Conservation (phyloP, 495 filamentous ascomycete species). For the Daldinia caldariorum region DNA sequence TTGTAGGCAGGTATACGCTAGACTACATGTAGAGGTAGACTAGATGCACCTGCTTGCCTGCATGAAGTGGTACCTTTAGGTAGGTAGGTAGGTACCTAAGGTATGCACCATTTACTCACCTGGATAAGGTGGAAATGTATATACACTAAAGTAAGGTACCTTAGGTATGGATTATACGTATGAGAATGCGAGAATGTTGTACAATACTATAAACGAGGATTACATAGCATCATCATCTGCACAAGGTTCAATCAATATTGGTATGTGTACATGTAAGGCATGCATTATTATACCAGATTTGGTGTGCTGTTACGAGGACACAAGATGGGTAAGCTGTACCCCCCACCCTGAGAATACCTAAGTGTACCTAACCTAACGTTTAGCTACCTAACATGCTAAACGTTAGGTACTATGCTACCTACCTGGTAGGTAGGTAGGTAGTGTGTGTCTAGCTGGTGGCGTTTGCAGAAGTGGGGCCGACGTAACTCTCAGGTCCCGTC, state of each 20-base stretch:
- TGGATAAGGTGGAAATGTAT: constrained; percentile 3
- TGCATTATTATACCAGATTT: constrained; percentile 14
- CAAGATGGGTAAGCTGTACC: not conserved
- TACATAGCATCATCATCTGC: not conserved
- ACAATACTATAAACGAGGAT: not conserved
- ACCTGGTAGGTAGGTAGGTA: too few species aligned
- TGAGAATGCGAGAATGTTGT: not conserved
- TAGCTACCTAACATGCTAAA: not conserved
- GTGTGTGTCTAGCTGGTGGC: constrained; percentile 25
- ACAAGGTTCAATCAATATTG: too few species aligned
- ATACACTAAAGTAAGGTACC: not conserved
- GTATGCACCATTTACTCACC: constrained; percentile 10
- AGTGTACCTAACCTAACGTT: too few species aligned
- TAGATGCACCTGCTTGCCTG: too few species aligned
- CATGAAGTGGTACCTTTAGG: too few species aligned
- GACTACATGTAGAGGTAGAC: too few species aligned
- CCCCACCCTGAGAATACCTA: too few species aligned
- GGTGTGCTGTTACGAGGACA: constrained; percentile 1
- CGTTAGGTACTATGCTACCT: too few species aligned
- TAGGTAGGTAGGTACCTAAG: too few species aligned
- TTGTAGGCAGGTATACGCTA: too few species aligned
- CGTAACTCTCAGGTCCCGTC: constrained; percentile 25
- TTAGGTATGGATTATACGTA: not conserved
- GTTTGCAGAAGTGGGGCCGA: constrained; percentile 24
- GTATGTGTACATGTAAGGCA: not conserved